Percentiles rank a stretch among this genome's conserved stretches.
These are phyloP conservation scores for Jatropha podagrica DNA, from an alignment of 441 rosid species.

Conservation along the genomic window DNA sequence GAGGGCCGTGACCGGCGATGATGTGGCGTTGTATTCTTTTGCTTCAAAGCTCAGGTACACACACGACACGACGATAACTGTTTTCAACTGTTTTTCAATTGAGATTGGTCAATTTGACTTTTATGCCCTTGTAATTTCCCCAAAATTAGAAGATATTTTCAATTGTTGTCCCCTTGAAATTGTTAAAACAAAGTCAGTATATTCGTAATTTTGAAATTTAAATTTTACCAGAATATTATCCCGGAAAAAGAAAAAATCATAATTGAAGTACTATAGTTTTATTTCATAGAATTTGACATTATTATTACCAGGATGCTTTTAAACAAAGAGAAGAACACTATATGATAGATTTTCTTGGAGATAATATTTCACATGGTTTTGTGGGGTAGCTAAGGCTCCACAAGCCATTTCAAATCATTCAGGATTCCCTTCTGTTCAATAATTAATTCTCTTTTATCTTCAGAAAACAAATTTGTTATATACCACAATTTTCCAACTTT, in stretches of 20 bases:
- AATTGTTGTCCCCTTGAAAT: background rate
- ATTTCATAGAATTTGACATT: background rate
- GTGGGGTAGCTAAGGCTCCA: slow-evolving; percentile 23
- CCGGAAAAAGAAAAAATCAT: background rate
- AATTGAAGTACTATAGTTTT: too few relatives aligned
- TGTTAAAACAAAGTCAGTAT: too few relatives aligned
- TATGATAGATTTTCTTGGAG: background rate
- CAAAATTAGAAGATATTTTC: background rate
- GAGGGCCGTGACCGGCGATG: slow-evolving; percentile 48
- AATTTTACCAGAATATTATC: too few relatives aligned
- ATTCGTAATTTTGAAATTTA: too few relatives aligned
- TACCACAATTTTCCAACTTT: background rate
- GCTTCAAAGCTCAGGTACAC: slow-evolving; percentile 79
- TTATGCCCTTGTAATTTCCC: slow-evolving; percentile 7
- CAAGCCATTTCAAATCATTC: slow-evolving; percentile 11
- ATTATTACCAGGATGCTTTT: slow-evolving; percentile 7
- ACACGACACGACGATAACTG: background rate
- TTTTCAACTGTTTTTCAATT: slow-evolving; percentile 2
- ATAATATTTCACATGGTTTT: slow-evolving; percentile 17
- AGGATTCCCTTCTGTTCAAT: slow-evolving; percentile 1
- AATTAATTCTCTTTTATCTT: background rate
- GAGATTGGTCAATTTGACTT: slow-evolving; percentile 1
- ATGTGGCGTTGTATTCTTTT: slow-evolving; percentile 62
- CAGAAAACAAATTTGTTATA: too few relatives aligned
- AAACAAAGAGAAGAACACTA: background rate